phyloP scores from a whole-genome alignment of 148 eudicot species.

The Vaccinium macrocarpon region DNA sequence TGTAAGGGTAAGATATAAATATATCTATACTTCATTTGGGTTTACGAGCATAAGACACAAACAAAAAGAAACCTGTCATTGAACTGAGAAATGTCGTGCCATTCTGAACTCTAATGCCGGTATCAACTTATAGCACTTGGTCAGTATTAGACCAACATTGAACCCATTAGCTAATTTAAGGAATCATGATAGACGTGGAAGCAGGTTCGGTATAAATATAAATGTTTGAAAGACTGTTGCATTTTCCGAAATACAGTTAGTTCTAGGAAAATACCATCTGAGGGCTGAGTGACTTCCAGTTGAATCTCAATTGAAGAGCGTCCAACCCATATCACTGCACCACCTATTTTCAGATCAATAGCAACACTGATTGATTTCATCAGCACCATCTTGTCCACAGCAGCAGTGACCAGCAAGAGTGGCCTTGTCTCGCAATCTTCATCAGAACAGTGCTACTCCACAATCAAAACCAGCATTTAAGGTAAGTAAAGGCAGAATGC shows the following conservation, averaged over 20 bases:
- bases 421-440: slow-evolving; percentile 90
- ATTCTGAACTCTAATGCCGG: not conserved
- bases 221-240: not conserved
- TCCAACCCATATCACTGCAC: slow-evolving; percentile 97
- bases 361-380: slow-evolving; percentile 81
- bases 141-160: not conserved
- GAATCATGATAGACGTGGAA: not conserved
- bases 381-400: slow-evolving; percentile 91
- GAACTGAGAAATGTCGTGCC: not conserved
- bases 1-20: not conserved
- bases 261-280: slow-evolving; percentile 44
- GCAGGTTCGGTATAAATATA: not conserved
- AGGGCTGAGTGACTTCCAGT: slow-evolving; percentile 70
- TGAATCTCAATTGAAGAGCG: slow-evolving; percentile 90
- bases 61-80: not conserved
- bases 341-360: slow-evolving; percentile 67
- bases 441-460: slow-evolving; percentile 84
- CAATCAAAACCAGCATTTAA: not conserved
- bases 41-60: not conserved
- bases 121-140: not conserved
- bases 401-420: slow-evolving; percentile 81
- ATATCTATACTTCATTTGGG: not conserved
- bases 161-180: not conserved
- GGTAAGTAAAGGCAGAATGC: slow-evolving; percentile 5
- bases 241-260: not conserved